Conservation (phyloP, 1,284 basidiomycete species). For the Meripilus lineatus region DNA sequence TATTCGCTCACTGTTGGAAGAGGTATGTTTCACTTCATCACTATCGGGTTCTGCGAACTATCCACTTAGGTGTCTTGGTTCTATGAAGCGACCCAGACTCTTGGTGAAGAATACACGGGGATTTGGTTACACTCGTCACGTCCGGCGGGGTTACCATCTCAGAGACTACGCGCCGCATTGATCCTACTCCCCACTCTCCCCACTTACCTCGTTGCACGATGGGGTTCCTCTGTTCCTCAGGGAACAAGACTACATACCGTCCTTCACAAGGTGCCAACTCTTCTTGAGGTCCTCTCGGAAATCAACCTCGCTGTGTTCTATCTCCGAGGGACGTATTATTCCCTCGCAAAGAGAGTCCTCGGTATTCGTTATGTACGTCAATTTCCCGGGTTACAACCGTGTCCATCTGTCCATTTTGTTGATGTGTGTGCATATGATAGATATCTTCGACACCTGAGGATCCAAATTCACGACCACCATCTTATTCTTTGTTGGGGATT, state of each 20-base stretch:
- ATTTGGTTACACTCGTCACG: conserved; percentile 65
- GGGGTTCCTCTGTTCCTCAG: conserved; percentile 34
- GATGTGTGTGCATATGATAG: conserved; percentile 33
- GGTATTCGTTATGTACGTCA: conserved; percentile 69
- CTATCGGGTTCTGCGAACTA: too few species aligned
- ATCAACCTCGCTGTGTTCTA: conserved; percentile 83
- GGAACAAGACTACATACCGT: conserved; percentile 32
- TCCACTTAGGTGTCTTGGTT: background rate
- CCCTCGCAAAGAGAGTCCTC: conserved; percentile 66
- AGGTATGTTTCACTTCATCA: conserved; percentile 38
- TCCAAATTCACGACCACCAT: conserved; percentile 69
- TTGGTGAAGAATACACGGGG: conserved; percentile 91
- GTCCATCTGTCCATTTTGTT: conserved; percentile 1
- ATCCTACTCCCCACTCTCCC: conserved; percentile 66
- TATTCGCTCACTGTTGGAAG: conserved; percentile 74
- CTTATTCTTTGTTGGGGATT: conserved; percentile 82
- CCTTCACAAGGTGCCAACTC: conserved; percentile 40
- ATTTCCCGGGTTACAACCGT: too few species aligned
- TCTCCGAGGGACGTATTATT: conserved; percentile 76
- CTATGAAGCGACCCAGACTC: conserved; percentile 64
- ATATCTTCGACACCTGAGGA: conserved; percentile 68
- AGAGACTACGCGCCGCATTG: conserved; percentile 43
- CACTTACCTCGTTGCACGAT: conserved; percentile 52
- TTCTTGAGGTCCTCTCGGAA: conserved; percentile 57
- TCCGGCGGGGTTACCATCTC: conserved; percentile 36